These are phyloP conservation scores for Schoenoplectus tabernaemontani DNA, from an alignment of 202 grass and related monocot genomes.

Conservation along the genomic window DNA sequence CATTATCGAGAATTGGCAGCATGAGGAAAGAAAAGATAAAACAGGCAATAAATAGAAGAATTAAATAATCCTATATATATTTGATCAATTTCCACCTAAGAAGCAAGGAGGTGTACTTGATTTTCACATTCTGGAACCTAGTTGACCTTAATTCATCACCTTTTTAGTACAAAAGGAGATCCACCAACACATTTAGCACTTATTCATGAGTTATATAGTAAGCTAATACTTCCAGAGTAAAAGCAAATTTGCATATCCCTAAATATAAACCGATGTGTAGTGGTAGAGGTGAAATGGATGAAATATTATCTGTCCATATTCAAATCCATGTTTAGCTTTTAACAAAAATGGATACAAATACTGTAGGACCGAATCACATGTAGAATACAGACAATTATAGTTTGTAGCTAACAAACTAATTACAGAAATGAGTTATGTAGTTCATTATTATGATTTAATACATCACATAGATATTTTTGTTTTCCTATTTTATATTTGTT, in stretches of 20 bases:
- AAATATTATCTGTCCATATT: background rate
- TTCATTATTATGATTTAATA: background rate
- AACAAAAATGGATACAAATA: too few species aligned
- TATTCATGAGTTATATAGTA: too few species aligned
- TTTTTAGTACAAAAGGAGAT: too few species aligned
- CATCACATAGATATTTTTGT: background rate
- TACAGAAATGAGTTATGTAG: background rate
- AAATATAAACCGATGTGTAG: background rate
- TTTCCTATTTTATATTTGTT: background rate
- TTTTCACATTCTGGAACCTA: too few species aligned
- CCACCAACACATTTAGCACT: too few species aligned
- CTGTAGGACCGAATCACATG: too few species aligned
- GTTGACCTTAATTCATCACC: background rate
- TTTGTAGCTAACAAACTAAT: background rate
- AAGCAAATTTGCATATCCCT: background rate
- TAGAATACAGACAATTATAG: background rate
- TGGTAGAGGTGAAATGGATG: background rate
- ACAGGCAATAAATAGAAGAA: background rate
- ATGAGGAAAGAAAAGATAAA: background rate
- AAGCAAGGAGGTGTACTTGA: too few species aligned
- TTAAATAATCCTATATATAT: too few species aligned
- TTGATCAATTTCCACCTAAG: too few species aligned
- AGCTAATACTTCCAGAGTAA: background rate
- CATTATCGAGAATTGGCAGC: background rate
- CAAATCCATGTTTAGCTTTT: too few species aligned